Evolutionary conservation across 2,329 filamentous ascomycete species (phyloP).

Genomic region (Coniochaeta hoffmannii): DNA sequence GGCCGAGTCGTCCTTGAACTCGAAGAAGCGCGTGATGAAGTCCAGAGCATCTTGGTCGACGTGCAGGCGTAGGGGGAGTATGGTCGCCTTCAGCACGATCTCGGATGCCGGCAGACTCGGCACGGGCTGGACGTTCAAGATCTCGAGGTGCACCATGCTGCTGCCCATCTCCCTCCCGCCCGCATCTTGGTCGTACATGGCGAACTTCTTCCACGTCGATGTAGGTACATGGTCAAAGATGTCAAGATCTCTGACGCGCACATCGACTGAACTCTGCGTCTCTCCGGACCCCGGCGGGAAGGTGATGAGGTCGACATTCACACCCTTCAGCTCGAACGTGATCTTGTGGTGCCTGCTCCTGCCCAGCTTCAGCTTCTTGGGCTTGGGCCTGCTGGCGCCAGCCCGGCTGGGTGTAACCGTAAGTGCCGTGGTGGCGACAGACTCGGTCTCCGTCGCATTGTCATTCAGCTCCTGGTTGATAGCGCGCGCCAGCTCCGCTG

Average conservation of each 20-base stretch:
- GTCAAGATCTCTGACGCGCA: constrained; percentile 75
- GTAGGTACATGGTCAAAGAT: constrained; percentile 91
- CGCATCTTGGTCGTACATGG: constrained; percentile 83
- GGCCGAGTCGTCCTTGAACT: constrained; percentile 77
- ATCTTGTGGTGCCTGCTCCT: constrained; percentile 92
- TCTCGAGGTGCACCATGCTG: constrained; percentile 83
- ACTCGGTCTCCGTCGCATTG: constrained; percentile 79
- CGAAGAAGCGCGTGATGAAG: constrained; percentile 95
- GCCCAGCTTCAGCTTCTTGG: constrained; percentile 61
- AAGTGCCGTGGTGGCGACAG: constrained; percentile 68
- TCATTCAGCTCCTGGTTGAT: constrained; percentile 90
- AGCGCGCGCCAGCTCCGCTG: constrained; percentile 68
- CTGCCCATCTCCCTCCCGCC: constrained; percentile 80
- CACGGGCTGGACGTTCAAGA: constrained; percentile 82
- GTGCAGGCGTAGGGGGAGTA: constrained; percentile 83
- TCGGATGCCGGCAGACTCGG: constrained; percentile 81
- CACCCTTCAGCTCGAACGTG: constrained; percentile 81
- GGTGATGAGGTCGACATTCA: constrained; percentile 73
- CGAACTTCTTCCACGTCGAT: constrained; percentile 97
- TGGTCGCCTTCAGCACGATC: constrained; percentile 69
- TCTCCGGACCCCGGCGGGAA: constrained; percentile 73
- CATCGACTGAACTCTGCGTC: constrained; percentile 79
- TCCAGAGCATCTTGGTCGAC: constrained; percentile 97
- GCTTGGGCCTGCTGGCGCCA: constrained; percentile 30
- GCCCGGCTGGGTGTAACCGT: constrained; percentile 49